These are phyloP conservation scores for Cordyceps sp. DNA, from an alignment of 2,329 filamentous ascomycete genomes.

Conservation along the genomic window DNA sequence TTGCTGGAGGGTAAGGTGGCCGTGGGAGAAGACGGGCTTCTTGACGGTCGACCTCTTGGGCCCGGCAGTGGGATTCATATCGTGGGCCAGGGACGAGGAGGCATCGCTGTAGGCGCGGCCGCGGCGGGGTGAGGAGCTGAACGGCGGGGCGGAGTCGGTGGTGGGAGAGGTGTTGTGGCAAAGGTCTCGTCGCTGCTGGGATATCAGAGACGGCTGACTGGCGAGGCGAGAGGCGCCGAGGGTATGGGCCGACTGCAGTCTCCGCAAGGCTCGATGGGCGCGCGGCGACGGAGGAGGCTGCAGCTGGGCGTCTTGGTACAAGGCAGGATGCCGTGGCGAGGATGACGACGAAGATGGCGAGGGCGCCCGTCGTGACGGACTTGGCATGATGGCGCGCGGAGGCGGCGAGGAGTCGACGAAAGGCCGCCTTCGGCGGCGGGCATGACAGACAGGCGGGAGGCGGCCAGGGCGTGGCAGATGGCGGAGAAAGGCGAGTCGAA, in stretches of 20 bases:
- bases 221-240: constrained; percentile 36
- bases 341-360: neutral
- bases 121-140: constrained; percentile 34
- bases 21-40: constrained; percentile 30
- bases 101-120: constrained; percentile 61
- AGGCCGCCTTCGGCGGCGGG: neutral
- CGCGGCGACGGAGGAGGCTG: constrained; percentile 44
- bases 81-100: constrained; percentile 21
- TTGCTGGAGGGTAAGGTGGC: constrained; percentile 49
- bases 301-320: constrained; percentile 22
- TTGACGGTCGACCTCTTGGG: constrained; percentile 22
- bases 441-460: neutral
- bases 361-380: constrained; percentile 3
- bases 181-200: constrained; percentile 41
- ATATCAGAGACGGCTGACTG: constrained; percentile 37
- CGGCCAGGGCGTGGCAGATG: no score
- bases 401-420: neutral
- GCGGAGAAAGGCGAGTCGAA: no score
- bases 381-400: constrained; percentile 4
- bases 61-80: constrained; percentile 18
- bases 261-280: constrained; percentile 50
- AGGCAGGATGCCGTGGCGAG: neutral
- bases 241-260: constrained; percentile 60
- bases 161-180: constrained; percentile 19
- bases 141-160: constrained; percentile 8